phyloP scores from a whole-genome alignment of 1,284 basidiomycete species.

The Dichomitus squalens region DNA sequence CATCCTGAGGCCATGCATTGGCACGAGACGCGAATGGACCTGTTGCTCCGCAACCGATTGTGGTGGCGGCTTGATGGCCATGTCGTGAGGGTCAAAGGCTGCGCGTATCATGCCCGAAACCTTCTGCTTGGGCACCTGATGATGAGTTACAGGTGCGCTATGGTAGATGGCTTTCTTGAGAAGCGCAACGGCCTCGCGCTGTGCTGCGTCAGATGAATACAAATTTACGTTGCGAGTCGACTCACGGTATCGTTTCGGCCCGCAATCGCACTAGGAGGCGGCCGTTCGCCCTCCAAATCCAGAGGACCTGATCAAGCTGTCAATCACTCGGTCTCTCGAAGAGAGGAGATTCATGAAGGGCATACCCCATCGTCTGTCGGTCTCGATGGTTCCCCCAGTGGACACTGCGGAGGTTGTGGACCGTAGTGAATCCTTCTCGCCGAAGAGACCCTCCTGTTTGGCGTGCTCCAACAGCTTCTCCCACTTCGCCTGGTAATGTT shows the following conservation, averaged over 20 bases:
- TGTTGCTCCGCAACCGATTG: conserved; percentile 65
- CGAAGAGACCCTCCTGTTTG: conserved; percentile 47
- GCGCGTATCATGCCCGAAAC: conserved; percentile 48
- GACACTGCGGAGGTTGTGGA: conserved; percentile 13
- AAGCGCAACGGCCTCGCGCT: conserved; percentile 59
- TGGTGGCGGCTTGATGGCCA: conserved; percentile 49
- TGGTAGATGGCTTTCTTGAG: conserved; percentile 60
- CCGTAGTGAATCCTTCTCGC: conserved; percentile 15
- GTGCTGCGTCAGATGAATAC: not conserved
- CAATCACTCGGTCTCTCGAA: no score
- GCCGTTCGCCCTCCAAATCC: conserved; percentile 58
- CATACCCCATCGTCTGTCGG: conserved; percentile 32
- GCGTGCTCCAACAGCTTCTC: conserved; percentile 47
- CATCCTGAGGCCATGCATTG: conserved; percentile 54
- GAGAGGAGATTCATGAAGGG: not conserved
- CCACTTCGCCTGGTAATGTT: conserved; percentile 43
- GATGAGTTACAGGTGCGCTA: conserved; percentile 56
- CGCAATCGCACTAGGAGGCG: conserved; percentile 66
- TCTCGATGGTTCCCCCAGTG: conserved; percentile 25
- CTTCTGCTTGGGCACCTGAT: conserved; percentile 52
- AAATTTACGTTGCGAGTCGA: not conserved
- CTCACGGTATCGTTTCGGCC: conserved; percentile 61
- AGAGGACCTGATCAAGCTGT: conserved; percentile 44
- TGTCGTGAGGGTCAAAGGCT: conserved; percentile 52
- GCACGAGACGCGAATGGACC: conserved; percentile 40